Evolutionary conservation across 2,329 filamentous ascomycete species (phyloP), one percentile per base, ranked within the genome.

Genomic region (Curvularia verruculosa): DNA sequence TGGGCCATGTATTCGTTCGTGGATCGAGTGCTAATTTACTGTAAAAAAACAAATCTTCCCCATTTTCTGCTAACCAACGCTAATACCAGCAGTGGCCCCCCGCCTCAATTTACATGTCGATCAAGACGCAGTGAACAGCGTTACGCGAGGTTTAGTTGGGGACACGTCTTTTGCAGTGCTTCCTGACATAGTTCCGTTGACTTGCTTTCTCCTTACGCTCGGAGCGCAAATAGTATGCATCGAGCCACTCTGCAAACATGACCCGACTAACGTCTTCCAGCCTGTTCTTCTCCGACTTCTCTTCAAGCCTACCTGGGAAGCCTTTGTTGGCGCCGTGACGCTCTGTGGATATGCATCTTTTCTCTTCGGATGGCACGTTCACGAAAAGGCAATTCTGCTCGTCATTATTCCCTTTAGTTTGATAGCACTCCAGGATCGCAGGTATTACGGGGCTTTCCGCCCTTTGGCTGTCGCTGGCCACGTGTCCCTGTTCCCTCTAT

Each of bases 321-420:
- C 85, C 54, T 98, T 99, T 73, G 85, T 98, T 40, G 92, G 92
- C 3, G 89, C 92, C 0, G 85, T 96, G 43, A 97, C 94, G 0
- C 86, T 98, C 15, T 98, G 95, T 71, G 95, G 91, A 56, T 99
- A 97, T 73, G 90, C 94, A 0, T 97, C 94, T 0, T 99, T 99
- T 79, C 83, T 99, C 9, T 98, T 98, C 68, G 94, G 95, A 54
- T 99, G 94, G 92, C 95, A 99, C 72, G 95, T 99, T 8, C 95
- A 99, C 70, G 95, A 99, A 74, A 99, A 99, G 78, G 95, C 95
- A 1, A 90, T 99, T 55, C 84, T 99, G 21, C 85, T 98, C 19
- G 89, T 98, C 71, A 92, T 99, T 64, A 90, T 98, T 47, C 95
- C 95, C 0, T 98, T 98, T 81, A 96, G 91, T 66, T 84, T 99